A percentile compares a stretch with the other conserved stretches of the same genome.
These are phyloP conservation scores for Tetramitus jugosus DNA, from an alignment of 208 protist genomes.

Conservation along the genomic window DNA sequence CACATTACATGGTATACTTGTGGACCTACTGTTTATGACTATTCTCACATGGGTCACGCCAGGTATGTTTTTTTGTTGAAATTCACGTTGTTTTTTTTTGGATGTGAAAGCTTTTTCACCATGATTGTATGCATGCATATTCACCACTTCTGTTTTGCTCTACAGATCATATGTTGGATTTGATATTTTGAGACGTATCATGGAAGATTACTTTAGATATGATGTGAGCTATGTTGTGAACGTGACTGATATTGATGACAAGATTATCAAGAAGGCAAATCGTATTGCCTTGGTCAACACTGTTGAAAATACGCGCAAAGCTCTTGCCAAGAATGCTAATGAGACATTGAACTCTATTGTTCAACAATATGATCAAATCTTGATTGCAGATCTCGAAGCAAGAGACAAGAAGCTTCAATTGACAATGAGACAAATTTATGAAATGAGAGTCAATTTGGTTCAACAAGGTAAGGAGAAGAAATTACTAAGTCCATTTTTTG, in stretches of 20 bases:
- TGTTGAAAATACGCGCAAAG: neutral
- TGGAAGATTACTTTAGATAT: constrained; percentile 91
- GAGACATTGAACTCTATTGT: neutral
- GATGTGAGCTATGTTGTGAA: constrained; percentile 86
- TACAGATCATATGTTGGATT: constrained; percentile 95
- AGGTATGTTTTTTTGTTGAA: too few species aligned
- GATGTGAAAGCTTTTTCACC: neutral
- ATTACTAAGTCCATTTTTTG: too few species aligned
- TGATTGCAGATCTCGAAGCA: neutral
- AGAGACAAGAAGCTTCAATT: neutral
- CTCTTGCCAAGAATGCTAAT: neutral
- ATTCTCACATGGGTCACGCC: constrained; percentile 94
- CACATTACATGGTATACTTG: constrained; percentile 89
- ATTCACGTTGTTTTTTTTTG: too few species aligned
- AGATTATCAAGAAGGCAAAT: constrained; percentile 87
- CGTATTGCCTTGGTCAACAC: neutral
- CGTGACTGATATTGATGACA: constrained; percentile 99
- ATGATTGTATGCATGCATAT: too few species aligned
- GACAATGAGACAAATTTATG: neutral
- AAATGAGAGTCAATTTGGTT: too few species aligned
- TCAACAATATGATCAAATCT: neutral
- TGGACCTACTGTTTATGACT: constrained; percentile 93
- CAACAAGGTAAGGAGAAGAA: too few species aligned
- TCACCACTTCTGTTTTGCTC: too few species aligned
- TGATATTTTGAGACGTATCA: constrained; percentile 91